Percentiles rank a stretch among this genome's conserved stretches.
These are phyloP conservation scores for Floccularia luteovirens DNA, from an alignment of 768 basidiomycete genomes.

Conservation along the genomic window DNA sequence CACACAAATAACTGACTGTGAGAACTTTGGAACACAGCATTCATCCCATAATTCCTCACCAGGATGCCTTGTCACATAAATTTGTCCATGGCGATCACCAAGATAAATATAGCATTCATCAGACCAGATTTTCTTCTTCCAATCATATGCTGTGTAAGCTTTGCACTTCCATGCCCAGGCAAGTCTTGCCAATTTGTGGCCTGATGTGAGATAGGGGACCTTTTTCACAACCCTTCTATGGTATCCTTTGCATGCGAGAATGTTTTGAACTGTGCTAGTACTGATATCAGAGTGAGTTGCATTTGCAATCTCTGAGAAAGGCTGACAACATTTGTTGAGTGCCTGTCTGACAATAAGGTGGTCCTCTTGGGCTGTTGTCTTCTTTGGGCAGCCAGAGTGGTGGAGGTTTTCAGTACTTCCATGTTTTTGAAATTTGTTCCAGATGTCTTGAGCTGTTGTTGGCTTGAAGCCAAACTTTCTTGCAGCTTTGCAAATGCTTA, in stretches of 20 bases:
- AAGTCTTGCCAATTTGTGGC: conserved; percentile 6
- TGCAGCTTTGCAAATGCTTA: conserved; percentile 6
- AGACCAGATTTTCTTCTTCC: conserved; percentile 14
- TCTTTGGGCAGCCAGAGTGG: conserved; percentile 9
- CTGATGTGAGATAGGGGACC: conserved; percentile 11
- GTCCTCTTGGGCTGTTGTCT: conserved; percentile 6
- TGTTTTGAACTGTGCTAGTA: conserved; percentile 5
- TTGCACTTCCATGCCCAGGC: conserved; percentile 9
- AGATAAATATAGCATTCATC: conserved; percentile 15
- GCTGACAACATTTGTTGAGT: conserved; percentile 6
- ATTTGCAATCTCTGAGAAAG: conserved; percentile 12
- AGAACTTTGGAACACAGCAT: conserved; percentile 12
- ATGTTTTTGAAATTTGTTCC: conserved; percentile 8
- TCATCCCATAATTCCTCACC: conserved; percentile 11
- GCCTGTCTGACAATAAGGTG: conserved; percentile 5
- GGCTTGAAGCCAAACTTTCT: conserved; percentile 4
- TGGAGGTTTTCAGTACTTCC: conserved; percentile 10
- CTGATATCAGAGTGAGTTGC: conserved; percentile 3
- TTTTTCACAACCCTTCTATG: conserved; percentile 10
- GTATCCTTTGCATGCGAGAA: conserved; percentile 9
- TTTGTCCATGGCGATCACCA: conserved; percentile 7
- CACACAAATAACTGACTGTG: conserved; percentile 11
- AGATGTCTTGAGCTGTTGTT: conserved; percentile 6
- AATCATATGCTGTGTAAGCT: conserved; percentile 5
- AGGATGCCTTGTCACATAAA: conserved; percentile 12